Evolutionary conservation across 2,329 filamentous ascomycete genomes (phyloP), one percentile per base, ranked within the genome.

Genomic region (Exophiala viscosa): DNA sequence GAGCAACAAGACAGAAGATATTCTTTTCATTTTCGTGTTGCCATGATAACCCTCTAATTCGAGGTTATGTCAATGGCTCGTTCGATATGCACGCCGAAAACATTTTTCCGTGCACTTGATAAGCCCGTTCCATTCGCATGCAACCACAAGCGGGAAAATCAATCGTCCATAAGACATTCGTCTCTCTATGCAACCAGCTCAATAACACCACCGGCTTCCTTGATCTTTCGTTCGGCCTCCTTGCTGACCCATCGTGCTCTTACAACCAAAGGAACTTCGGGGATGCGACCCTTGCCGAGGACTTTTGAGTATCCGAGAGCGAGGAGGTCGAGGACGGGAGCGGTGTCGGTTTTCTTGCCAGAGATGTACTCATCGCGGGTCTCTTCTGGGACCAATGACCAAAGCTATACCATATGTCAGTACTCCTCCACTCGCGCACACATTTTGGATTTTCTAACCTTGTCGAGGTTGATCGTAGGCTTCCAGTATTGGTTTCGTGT

Each of bases 141-240:
- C 38, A 15, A 28, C 34, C 46, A 34, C 20, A 48, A 15, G 18
- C 40, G 11, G 14, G 15, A 23, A 41, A 35, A 18, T 31, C 36
- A n/a, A 41, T 32, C 14, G 17, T 23, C 28, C 46, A 31, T 33
- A n/a, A 42, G 41, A 43, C 45, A 45, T 40, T 23, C 20, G 20
- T 23, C 66, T 65, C 69, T 82, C 13, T 87, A 96, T 78, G 90
- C 91, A 71, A 96, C 89, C 74, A 96, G 83, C 84, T 96, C 90
- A 70, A 95, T 81, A 70, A 96, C 88, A 78, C 92, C 92, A 76
- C 93, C 93, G 70, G 91, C 92, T 77, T 93, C 90, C 75, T 88
- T 95, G 79, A 99, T 96, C 88, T 99, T 99, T 81, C 89, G 83
- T 87, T 99, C 93, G 66, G 93, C 93, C 75, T 96, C 86, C 74